Evolutionary conservation across 225 moss, liverwort and hornwort species (phyloP).

Genomic region (Polytrichum commune): DNA sequence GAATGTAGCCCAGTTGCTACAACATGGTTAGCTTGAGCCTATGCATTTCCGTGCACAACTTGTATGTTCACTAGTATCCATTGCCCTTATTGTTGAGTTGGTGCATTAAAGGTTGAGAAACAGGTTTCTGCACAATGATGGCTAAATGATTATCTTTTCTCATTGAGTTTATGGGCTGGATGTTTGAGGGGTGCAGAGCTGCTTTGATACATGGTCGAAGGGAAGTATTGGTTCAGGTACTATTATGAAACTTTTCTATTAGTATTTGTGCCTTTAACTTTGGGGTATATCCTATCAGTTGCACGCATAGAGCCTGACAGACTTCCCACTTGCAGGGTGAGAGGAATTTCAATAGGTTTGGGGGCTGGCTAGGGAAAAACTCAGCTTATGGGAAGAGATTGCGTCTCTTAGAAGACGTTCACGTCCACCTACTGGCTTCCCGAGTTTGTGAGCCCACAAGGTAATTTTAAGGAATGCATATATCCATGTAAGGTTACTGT

Average conservation of each 20-base stretch:
- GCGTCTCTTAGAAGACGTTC: conserved; percentile 91
- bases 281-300: not conserved
- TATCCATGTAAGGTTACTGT: not conserved
- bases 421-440: conserved; percentile 90
- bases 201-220: conserved; percentile 88
- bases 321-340: conserved; percentile 57
- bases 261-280: not conserved
- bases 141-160: too few species aligned
- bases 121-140: too few species aligned
- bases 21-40: not conserved
- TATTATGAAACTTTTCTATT: too few species aligned
- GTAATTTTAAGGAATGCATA: conserved; percentile 29
- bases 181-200: conserved; percentile 50
- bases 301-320: not conserved
- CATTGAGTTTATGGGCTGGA: not conserved
- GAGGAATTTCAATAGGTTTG: conserved; percentile 89
- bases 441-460: conserved; percentile 93
- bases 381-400: conserved; percentile 84
- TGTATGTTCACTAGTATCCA: too few species aligned
- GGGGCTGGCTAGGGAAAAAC: conserved; percentile 94
- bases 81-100: too few species aligned
- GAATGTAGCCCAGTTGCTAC: not conserved
- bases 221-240: conserved; percentile 69
- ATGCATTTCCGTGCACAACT: not conserved
- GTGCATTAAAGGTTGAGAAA: too few species aligned